A percentile compares a stretch with the other conserved stretches of the same genome.
These are phyloP conservation scores for Neocatenulostroma microsporum DNA, from an alignment of 2,329 filamentous ascomycete species.

Conservation along the genomic window DNA sequence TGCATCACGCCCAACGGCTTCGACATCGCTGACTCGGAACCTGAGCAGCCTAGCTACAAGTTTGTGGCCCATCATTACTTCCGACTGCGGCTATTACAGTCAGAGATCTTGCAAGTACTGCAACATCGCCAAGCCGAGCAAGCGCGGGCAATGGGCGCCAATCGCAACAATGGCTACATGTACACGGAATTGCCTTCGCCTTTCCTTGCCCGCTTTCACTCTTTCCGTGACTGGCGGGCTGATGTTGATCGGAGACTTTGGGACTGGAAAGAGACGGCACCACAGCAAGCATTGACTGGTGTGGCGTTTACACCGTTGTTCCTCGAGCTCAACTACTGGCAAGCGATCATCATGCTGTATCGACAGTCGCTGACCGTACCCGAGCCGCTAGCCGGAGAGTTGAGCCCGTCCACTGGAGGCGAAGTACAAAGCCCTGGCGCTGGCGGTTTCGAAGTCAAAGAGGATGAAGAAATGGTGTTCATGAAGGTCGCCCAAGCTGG, in stretches of 20 bases:
- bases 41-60: conserved; percentile 65
- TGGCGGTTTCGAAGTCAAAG: conserved; percentile 55
- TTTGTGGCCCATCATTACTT: conserved; percentile 88
- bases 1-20: conserved; percentile 79
- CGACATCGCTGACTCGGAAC: conserved; percentile 49
- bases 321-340: conserved; percentile 94
- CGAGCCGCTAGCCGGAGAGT: conserved; percentile 73
- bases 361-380: conserved; percentile 75
- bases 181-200: conserved; percentile 73
- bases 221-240: conserved; percentile 78
- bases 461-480: conserved; percentile 87
- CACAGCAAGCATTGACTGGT: conserved; percentile 68
- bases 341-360: conserved; percentile 92
- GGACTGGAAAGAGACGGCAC: conserved; percentile 80
- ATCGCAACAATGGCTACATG: conserved; percentile 62
- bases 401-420: conserved; percentile 46
- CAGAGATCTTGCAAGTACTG: conserved; percentile 87
- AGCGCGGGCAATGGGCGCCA: conserved; percentile 58
- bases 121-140: conserved; percentile 85
- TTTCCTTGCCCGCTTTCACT: conserved; percentile 74
- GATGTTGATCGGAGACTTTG: conserved; percentile 77
- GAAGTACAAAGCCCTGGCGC: conserved; percentile 49
- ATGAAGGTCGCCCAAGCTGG: conserved; percentile 92
- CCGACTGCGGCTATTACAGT: conserved; percentile 77
- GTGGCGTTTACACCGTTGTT: conserved; percentile 87